Conservation (phyloP, 768 basidiomycete species). For the Pleurotus pulmonarius region DNA sequence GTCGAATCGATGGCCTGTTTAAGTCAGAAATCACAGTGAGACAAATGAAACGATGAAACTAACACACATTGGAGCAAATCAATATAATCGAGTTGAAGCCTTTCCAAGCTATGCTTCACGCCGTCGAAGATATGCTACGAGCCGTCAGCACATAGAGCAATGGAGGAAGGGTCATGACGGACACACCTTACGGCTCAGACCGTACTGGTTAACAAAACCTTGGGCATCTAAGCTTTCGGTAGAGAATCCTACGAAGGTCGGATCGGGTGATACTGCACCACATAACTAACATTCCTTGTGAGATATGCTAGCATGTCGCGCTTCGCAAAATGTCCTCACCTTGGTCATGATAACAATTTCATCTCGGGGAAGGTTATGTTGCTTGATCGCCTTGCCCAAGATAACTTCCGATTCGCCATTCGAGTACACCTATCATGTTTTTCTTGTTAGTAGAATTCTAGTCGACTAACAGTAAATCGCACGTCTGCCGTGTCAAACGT, state of each 20-base stretch:
- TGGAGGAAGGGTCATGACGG: too few relatives aligned
- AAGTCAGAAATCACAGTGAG: neutral
- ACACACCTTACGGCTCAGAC: too few relatives aligned
- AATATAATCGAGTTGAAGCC: too few relatives aligned
- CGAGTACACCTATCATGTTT: constrained; percentile 47
- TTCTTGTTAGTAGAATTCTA: neutral
- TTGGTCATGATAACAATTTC: constrained; percentile 80
- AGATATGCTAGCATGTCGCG: neutral
- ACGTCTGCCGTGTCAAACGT: constrained; percentile 59
- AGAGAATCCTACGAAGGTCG: constrained; percentile 4
- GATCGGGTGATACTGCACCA: constrained; percentile 24
- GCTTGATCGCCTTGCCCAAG: constrained; percentile 69
- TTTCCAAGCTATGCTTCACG: too few relatives aligned
- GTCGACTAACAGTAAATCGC: neutral
- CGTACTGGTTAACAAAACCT: constrained; percentile 43
- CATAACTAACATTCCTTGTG: constrained; percentile 28
- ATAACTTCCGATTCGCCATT: constrained; percentile 64
- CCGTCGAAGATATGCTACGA: too few relatives aligned
- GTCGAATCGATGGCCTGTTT: constrained; percentile 31
- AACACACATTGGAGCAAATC: too few relatives aligned
- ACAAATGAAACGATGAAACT: too few relatives aligned
- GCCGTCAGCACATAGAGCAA: too few relatives aligned
- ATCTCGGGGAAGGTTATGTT: constrained; percentile 21
- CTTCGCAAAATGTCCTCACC: constrained; percentile 24
- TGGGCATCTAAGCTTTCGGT: constrained; percentile 23